Percentiles rank a stretch among this genome's conserved stretches.
Conservation (phyloP, 805 yeast genomes). For the Ogataea corticis region DNA sequence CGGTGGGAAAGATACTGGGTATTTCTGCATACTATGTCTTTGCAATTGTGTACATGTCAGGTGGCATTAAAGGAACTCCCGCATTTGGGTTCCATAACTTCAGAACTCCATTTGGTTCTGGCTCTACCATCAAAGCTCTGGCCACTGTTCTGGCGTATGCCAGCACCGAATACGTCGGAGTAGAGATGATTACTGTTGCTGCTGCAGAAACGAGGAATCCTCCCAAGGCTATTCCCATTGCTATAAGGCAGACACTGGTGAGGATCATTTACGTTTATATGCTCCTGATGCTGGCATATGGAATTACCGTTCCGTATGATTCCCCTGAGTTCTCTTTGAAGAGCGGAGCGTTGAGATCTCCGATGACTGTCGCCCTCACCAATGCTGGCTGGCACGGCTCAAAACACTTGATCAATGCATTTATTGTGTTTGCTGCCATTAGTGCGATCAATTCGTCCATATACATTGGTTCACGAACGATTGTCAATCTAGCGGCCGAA, state of each 20-base stretch:
- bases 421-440: constrained; percentile 63
- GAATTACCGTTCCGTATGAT: constrained; percentile 58
- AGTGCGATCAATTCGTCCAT: constrained; percentile 70
- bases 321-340: constrained; percentile 44
- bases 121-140: constrained; percentile 20
- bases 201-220: constrained; percentile 66
- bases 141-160: constrained; percentile 28
- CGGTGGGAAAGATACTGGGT: constrained; percentile 43
- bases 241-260: constrained; percentile 53
- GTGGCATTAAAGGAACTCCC: constrained; percentile 34
- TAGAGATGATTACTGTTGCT: constrained; percentile 42
- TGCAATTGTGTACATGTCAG: constrained; percentile 36
- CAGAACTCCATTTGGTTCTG: constrained; percentile 12
- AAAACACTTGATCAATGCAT: constrained; percentile 58
- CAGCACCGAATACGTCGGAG: constrained; percentile 28
- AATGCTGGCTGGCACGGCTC: constrained; percentile 51
- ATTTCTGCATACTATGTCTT: constrained; percentile 42
- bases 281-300: constrained; percentile 54
- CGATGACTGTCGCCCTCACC: constrained; percentile 48
- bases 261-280: constrained; percentile 55
- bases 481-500: constrained; percentile 61
- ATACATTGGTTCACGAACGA: constrained; percentile 66
- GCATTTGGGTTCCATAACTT: constrained; percentile 22
- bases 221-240: constrained; percentile 53
- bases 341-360: constrained; percentile 45